phyloP scores from a whole-genome alignment of 2,329 filamentous ascomycete genomes.

The Fusarium beomiforme region DNA sequence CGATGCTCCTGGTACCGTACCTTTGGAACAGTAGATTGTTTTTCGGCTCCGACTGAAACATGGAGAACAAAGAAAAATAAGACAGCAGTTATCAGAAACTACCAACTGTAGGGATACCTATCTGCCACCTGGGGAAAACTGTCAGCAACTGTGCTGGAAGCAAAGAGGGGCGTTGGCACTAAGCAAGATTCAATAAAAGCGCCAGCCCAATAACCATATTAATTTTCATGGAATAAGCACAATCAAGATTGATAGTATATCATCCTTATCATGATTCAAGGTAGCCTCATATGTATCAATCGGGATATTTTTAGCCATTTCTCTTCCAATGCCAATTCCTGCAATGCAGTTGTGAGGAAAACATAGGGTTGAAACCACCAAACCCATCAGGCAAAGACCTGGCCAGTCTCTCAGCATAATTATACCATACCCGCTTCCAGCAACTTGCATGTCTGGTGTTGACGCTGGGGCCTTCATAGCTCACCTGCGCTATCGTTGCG shows the following conservation, averaged over 20 bases:
- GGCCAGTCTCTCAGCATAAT: background rate
- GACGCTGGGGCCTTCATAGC: conserved; percentile 24
- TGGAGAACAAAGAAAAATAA: conserved; percentile 8
- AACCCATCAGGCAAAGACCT: conserved; percentile 10
- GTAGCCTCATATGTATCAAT: background rate
- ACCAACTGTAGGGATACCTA: background rate
- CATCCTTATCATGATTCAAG: background rate
- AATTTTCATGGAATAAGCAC: background rate
- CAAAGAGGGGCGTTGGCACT: background rate
- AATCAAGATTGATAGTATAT: background rate
- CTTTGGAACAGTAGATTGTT: conserved; percentile 14
- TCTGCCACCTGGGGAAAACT: background rate
- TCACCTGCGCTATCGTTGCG: conserved; percentile 14
- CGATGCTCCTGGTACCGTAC: conserved; percentile 15
- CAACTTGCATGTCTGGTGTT: conserved; percentile 32
- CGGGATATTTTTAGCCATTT: background rate
- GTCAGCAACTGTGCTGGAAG: background rate
- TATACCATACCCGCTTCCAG: conserved; percentile 29
- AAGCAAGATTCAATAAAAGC: conserved; percentile 5
- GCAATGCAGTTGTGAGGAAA: background rate
- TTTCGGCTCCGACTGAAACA: conserved; percentile 27
- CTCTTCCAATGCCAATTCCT: background rate
- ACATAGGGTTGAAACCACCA: background rate
- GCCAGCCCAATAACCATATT: background rate
- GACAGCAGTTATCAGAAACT: background rate